A percentile compares a stretch with the other conserved stretches of the same genome.
Evolutionary conservation across 345 rosid species (phyloP).

Genomic region (Raphanus raphanistrum): DNA sequence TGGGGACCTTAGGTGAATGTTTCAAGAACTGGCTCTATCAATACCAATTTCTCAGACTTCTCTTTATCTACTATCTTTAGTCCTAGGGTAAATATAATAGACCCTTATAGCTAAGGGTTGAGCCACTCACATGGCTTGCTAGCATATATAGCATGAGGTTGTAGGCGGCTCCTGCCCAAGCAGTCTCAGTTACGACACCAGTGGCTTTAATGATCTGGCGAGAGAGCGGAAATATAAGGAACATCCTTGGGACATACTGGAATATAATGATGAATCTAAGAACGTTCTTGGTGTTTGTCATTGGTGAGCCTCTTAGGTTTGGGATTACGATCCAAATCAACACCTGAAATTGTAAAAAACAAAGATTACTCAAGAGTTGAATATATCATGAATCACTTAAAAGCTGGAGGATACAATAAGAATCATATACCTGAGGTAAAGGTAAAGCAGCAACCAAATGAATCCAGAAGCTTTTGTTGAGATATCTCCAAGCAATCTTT

Average conservation of each 20-base stretch:
- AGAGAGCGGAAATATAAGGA: slow-evolving; percentile 74
- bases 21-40: neutral
- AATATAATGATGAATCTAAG: slow-evolving; percentile 81
- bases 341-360: slow-evolving; percentile 43
- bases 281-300: slow-evolving; percentile 78
- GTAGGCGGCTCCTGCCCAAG: slow-evolving; percentile 96
- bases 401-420: neutral
- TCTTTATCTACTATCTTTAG: neutral
- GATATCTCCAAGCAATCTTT: slow-evolving; percentile 63
- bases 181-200: slow-evolving; percentile 86
- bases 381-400: neutral
- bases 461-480: slow-evolving; percentile 60
- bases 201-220: slow-evolving; percentile 78
- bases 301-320: slow-evolving; percentile 64
- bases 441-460: slow-evolving; percentile 78
- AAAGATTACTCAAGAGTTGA: neutral
- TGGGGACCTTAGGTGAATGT: neutral
- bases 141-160: slow-evolving; percentile 89
- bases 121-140: slow-evolving; percentile 88
- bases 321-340: slow-evolving; percentile 83
- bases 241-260: slow-evolving; percentile 77
- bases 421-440: slow-evolving; percentile 72
- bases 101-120: neutral
- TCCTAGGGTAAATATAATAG: neutral
- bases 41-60: neutral